A percentile compares a stretch with the other conserved stretches of the same genome.
Evolutionary conservation across 1,284 basidiomycete genomes (phyloP).

Genomic region (Malassezia equina): DNA sequence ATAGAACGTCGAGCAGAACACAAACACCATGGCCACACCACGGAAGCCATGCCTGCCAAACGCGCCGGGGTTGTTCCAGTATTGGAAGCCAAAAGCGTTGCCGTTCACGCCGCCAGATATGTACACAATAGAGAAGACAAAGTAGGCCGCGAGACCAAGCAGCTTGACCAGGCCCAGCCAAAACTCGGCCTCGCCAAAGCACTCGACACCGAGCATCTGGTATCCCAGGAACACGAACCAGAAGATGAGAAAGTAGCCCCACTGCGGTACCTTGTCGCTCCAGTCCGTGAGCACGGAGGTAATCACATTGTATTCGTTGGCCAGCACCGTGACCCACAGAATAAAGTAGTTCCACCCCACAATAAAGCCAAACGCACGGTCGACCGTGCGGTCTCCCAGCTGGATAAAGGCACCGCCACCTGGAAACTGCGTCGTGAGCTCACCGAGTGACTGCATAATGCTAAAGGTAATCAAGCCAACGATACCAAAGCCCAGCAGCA

Average conservation of each 20-base stretch:
- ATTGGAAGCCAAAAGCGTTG: slow-evolving; percentile 23
- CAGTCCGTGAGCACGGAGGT: slow-evolving; percentile 25
- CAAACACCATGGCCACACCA: slow-evolving; percentile 52
- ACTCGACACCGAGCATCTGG: slow-evolving; percentile 21
- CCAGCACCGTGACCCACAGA: slow-evolving; percentile 24
- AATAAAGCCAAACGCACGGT: slow-evolving; percentile 60
- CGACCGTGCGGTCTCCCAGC: slow-evolving; percentile 66
- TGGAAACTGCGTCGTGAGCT: slow-evolving; percentile 52
- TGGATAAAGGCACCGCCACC: slow-evolving; percentile 64
- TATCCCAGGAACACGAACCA: slow-evolving; percentile 26
- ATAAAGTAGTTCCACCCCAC: slow-evolving; percentile 52
- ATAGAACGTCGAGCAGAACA: slow-evolving; percentile 59
- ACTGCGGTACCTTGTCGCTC: slow-evolving; percentile 14
- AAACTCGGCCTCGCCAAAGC: slow-evolving; percentile 42
- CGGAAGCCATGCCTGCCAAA: slow-evolving; percentile 38
- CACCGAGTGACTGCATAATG: slow-evolving; percentile 28
- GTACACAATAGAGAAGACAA: slow-evolving; percentile 27
- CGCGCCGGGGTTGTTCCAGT: slow-evolving; percentile 50
- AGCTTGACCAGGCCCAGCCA: slow-evolving; percentile 23
- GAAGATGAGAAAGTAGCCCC: slow-evolving; percentile 23
- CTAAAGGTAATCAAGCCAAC: slow-evolving; percentile 28
- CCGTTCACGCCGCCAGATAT: slow-evolving; percentile 22
- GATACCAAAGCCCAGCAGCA: slow-evolving; percentile 27
- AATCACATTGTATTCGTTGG: slow-evolving; percentile 27
- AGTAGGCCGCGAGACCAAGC: slow-evolving; percentile 23